Evolutionary conservation across 106 monocot species (phyloP).

Genomic region (Vanilla planifolia): DNA sequence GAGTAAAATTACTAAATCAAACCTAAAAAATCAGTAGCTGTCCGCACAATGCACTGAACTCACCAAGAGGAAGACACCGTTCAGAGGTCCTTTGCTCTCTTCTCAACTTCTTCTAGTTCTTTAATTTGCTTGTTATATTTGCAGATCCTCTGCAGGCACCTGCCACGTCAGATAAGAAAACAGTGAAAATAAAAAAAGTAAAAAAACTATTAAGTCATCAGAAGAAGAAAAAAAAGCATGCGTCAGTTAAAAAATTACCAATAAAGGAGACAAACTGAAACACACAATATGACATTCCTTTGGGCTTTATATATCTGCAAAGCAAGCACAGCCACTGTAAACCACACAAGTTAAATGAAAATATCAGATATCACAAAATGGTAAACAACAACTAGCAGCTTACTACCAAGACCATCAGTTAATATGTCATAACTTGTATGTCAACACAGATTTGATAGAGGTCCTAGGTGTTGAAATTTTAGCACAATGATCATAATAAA

Average conservation of each 20-base stretch:
- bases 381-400: background rate
- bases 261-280: conserved; percentile 57
- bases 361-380: background rate
- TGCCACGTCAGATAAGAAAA: conserved; percentile 11
- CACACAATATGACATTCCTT: conserved; percentile 74
- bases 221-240: background rate
- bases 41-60: background rate
- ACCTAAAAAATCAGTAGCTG: background rate
- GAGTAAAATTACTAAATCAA: background rate
- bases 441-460: no score
- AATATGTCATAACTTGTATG: no score
- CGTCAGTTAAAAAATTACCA: conserved; percentile 63
- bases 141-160: conserved; percentile 56
- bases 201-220: background rate
- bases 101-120: conserved; percentile 62
- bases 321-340: background rate
- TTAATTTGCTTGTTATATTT: conserved; percentile 62
- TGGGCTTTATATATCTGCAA: conserved; percentile 82
- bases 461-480: no score
- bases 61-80: background rate
- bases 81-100: conserved; percentile 55
- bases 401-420: no score
- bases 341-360: conserved; percentile 1
- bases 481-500: no score
- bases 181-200: background rate